Conservation (phyloP, 2,329 filamentous ascomycete species). For the Colletotrichum spinosum region DNA sequence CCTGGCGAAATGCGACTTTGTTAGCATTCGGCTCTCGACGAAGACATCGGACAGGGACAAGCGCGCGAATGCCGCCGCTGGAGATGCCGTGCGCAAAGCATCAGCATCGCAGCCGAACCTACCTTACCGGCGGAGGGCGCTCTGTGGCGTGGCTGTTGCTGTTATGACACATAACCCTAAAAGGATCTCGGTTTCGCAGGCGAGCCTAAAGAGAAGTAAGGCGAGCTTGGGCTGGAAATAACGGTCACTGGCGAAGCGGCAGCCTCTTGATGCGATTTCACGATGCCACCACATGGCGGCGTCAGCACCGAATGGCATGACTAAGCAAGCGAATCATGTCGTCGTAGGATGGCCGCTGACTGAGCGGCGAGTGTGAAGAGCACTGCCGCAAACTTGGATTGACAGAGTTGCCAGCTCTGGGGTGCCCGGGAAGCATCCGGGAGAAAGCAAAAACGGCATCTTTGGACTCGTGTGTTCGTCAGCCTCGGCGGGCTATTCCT, state of each 20-base stretch:
- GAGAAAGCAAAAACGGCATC: conserved; percentile 4
- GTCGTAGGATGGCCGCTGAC: conserved; percentile 6
- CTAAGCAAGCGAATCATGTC: not conserved
- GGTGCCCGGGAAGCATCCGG: conserved; percentile 1
- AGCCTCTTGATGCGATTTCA: too few relatives aligned
- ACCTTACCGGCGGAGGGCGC: not conserved
- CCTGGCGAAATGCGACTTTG: not conserved
- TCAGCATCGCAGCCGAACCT: too few relatives aligned
- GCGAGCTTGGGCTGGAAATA: too few relatives aligned
- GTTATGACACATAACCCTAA: too few relatives aligned
- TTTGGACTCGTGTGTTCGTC: not conserved
- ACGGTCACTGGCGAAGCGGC: too few relatives aligned
- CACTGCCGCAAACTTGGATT: not conserved
- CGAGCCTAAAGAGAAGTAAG: too few relatives aligned
- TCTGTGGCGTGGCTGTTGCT: not conserved
- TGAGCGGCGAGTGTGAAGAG: not conserved
- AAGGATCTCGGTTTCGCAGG: too few relatives aligned
- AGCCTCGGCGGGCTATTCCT: conserved; percentile 16
- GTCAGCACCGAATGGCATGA: not conserved
- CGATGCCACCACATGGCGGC: not conserved
- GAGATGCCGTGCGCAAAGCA: too few relatives aligned
- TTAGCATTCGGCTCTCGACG: not conserved
- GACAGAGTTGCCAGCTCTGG: conserved; percentile 6
- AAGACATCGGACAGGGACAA: too few relatives aligned
- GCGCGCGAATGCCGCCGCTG: not conserved